These are phyloP conservation scores for Apiospora arundinis DNA, from an alignment of 2,329 filamentous ascomycete genomes.

Conservation along the genomic window DNA sequence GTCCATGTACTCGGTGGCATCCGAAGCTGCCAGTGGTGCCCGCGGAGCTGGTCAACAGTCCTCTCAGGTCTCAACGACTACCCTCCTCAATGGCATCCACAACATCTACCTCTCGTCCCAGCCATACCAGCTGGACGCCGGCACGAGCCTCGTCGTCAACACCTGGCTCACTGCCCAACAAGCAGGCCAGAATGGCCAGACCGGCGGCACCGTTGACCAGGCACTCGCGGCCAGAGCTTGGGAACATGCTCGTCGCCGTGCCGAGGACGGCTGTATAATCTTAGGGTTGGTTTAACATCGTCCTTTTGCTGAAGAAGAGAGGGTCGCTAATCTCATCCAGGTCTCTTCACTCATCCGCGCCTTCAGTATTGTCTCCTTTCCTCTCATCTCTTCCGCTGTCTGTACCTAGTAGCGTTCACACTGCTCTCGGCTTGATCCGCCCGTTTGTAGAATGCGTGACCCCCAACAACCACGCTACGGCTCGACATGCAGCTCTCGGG, in stretches of 20 bases:
- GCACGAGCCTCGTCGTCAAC: constrained; percentile 91
- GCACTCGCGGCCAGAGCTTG: constrained; percentile 82
- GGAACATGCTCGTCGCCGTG: constrained; percentile 94
- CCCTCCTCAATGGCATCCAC: constrained; percentile 89
- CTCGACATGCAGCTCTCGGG: constrained; percentile 80
- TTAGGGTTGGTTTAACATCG: constrained; percentile 71
- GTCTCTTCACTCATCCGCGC: constrained; percentile 86
- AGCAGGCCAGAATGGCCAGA: constrained; percentile 69
- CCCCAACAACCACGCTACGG: constrained; percentile 84
- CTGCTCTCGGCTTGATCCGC: constrained; percentile 79
- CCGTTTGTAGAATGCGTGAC: constrained; percentile 90
- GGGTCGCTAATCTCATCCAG: constrained; percentile 51
- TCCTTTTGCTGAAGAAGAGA: not conserved
- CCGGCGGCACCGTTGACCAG: constrained; percentile 80
- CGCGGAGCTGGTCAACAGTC: constrained; percentile 70
- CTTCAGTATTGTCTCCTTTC: constrained; percentile 83
- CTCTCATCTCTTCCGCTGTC: constrained; percentile 80
- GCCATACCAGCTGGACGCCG: constrained; percentile 86
- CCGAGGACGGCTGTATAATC: constrained; percentile 93
- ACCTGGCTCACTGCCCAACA: constrained; percentile 89
- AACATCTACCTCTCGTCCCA: constrained; percentile 83
- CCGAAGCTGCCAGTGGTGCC: constrained; percentile 64
- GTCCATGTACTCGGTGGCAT: constrained; percentile 73
- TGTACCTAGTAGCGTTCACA: constrained; percentile 77
- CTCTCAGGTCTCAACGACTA: constrained; percentile 88